These are phyloP conservation scores for Pseudotsuga menziesii DNA, from an alignment of 75 land plant species.

Conservation along the genomic window DNA sequence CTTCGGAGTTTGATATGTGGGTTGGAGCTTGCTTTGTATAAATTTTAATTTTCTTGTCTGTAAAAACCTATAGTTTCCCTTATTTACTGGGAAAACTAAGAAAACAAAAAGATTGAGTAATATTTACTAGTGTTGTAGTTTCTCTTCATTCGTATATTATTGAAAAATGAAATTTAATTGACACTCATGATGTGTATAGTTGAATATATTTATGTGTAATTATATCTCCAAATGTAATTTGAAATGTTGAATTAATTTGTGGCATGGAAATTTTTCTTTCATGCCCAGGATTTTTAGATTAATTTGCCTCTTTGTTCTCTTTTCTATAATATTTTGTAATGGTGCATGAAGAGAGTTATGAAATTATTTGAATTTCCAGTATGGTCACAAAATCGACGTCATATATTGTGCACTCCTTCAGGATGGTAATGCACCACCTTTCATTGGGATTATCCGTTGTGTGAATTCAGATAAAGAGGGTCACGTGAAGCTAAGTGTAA, in stretches of 20 bases:
- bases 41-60: neutral
- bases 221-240: no score
- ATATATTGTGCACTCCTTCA: conserved; percentile 96
- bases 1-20: neutral
- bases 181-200: neutral
- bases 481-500: no score
- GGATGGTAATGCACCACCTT: conserved; percentile 85
- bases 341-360: no score
- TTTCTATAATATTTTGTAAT: neutral
- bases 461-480: no score
- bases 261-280: no score
- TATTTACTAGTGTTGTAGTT: no score
- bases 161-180: neutral
- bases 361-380: conserved; percentile 33
- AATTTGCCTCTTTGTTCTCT: neutral
- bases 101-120: no score
- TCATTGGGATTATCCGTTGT: conserved; percentile 85
- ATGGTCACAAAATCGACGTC: conserved; percentile 76
- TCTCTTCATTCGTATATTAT: neutral
- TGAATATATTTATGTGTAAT: neutral
- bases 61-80: neutral
- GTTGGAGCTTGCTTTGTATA: neutral
- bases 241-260: no score
- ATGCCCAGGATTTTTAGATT: neutral
- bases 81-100: neutral